Percentiles rank a stretch among this genome's conserved stretches.
Conservation (phyloP, 495 filamentous ascomycete genomes). For the Tuber calosporum region DNA sequence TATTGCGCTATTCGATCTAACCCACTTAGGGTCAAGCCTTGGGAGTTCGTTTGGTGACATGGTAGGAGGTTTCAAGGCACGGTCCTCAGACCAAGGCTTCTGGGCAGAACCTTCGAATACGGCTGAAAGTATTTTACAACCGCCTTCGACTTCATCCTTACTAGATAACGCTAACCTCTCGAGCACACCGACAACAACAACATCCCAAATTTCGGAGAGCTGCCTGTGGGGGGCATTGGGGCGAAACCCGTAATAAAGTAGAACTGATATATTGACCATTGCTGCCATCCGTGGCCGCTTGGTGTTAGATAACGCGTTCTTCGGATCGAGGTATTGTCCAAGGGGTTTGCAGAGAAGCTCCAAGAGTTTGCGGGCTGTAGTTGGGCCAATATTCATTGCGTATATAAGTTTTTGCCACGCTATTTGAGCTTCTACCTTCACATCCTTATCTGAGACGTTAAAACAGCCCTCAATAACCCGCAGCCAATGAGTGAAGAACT, state of each 20-base stretch:
- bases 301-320: constrained; percentile 51
- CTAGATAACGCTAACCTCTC: constrained; percentile 45
- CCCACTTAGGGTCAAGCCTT: constrained; percentile 73
- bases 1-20: constrained; percentile 58
- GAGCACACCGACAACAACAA: constrained; percentile 57
- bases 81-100: constrained; percentile 65
- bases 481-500: constrained; percentile 64
- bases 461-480: constrained; percentile 72
- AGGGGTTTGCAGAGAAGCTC: constrained; percentile 64
- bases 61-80: constrained; percentile 52
- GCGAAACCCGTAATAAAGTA: constrained; percentile 80
- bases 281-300: constrained; percentile 54
- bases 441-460: constrained; percentile 64
- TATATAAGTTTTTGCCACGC: constrained; percentile 82
- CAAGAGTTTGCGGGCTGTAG: constrained; percentile 54
- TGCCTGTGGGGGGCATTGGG: constrained; percentile 56
- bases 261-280: constrained; percentile 62
- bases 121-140: constrained; percentile 58
- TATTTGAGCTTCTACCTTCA: constrained; percentile 66
- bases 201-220: constrained; percentile 72
- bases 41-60: constrained; percentile 68
- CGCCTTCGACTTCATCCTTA: constrained; percentile 45
- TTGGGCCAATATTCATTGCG: constrained; percentile 55
- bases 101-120: constrained; percentile 60
- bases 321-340: constrained; percentile 60